Base-by-base conservation (phyloP, 129 eudicot species). In the Silybum marianum region DNA sequence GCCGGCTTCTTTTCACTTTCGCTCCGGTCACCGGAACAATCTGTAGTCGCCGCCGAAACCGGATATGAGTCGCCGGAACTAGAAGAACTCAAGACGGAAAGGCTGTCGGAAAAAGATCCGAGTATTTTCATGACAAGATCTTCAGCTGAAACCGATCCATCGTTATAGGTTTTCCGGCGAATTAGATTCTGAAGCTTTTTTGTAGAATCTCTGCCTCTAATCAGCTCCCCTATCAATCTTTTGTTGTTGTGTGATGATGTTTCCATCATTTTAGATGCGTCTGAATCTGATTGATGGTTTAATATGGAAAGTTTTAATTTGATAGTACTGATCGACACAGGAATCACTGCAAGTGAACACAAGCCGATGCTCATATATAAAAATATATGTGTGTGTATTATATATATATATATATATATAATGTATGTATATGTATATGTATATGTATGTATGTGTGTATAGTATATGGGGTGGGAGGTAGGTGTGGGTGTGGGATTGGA, bases 91-190 rank as follows among this genome's bases (percentile, higher is more conserved):
- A 32, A 32, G 36, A 39, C 84, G 38, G 79, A 68, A 10, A 90
- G 85, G 70, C 82, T 65, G 7, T 82, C 78, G 34, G 82, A 81
- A 84, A 90, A 90, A 69, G 90, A 90, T 73, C 83, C 67, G 16
- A 77, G 51, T 70, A 90, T 87, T 39, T 85, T 66, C 18, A n/a
- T 51, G 8, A 84, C 90, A 8, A 90, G 90, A 58, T 84, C 77
- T 14, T 76, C 80, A 81, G 73, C 80, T 25, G 75, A 80, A 65
- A 36, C 84, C 16, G 87, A 70, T 13, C 72, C 85, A 38, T 73
- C 78, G 26, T 77, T 81, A 13, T 51, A 14, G 38, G 10, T 54
- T 63, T 81, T 78, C 6, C 72, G 67, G 22, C 38, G 85, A 44
- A 90, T 83, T 36, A 90, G 70, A 48, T 81, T 78, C 58, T 77